A percentile compares a stretch with the other conserved stretches of the same genome.
These are phyloP conservation scores for Litsea cubeba DNA, from an alignment of 164 flowering plant species.

Conservation along the genomic window DNA sequence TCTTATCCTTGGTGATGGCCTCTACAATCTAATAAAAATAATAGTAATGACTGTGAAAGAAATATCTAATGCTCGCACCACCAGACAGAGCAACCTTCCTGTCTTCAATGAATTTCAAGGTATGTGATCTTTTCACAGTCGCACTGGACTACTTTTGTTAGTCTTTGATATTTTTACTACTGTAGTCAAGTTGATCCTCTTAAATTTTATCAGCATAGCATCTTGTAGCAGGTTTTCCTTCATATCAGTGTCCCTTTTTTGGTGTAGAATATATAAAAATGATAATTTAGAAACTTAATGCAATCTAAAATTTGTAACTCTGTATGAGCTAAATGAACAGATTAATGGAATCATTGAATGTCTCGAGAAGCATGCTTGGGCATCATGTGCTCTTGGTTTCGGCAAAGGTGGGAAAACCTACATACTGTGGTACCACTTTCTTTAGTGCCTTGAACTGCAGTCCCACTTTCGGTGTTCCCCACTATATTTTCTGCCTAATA, in stretches of 20 bases:
- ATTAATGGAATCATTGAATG: not conserved
- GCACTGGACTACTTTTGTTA: too few relatives aligned
- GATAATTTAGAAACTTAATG: not conserved
- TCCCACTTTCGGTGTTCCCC: too few relatives aligned
- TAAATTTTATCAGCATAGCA: not conserved
- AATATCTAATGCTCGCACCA: slow-evolving; percentile 37
- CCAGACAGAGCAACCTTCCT: slow-evolving; percentile 49
- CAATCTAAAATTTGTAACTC: not conserved
- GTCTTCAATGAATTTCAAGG: slow-evolving; percentile 44
- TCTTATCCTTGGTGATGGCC: slow-evolving; percentile 92
- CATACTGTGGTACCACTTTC: too few relatives aligned
- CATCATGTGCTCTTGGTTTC: not conserved
- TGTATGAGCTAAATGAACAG: not conserved
- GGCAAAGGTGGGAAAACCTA: not conserved
- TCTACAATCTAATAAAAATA: slow-evolving; percentile 92
- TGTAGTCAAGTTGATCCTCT: not conserved
- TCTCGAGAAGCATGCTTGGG: not conserved
- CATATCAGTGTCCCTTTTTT: not conserved
- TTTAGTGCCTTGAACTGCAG: too few relatives aligned
- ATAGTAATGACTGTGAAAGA: slow-evolving; percentile 59
- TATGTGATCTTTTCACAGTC: slow-evolving; percentile 15
- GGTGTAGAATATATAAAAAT: not conserved
- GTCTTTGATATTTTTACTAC: not conserved
- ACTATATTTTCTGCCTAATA: too few relatives aligned
- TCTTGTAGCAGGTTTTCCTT: not conserved